Conservation (phyloP, 2,329 filamentous ascomycete genomes). For the Aspergillus oerlinghausenensis region DNA sequence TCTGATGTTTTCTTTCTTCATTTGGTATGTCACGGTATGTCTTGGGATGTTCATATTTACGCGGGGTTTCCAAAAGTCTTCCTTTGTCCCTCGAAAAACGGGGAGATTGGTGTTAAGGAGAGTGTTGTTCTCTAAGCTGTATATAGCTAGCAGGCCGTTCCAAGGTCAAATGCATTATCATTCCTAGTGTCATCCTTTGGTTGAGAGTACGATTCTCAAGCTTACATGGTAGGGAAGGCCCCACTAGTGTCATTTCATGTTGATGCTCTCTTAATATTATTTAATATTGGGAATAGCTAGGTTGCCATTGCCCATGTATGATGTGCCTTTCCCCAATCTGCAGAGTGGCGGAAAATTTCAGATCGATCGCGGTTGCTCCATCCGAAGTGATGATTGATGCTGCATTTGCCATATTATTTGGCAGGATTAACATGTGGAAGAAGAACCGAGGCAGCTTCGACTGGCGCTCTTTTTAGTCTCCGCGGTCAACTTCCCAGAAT, state of each 20-base stretch:
- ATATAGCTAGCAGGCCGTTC: slow-evolving; percentile 28
- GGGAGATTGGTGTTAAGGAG: slow-evolving; percentile 27
- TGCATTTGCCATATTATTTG: neutral
- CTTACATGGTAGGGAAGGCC: neutral
- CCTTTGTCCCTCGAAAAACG: slow-evolving; percentile 18
- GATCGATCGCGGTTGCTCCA: neutral
- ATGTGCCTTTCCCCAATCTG: neutral
- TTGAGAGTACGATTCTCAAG: neutral
- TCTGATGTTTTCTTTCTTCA: slow-evolving; percentile 23
- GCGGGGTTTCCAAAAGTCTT: slow-evolving; percentile 27
- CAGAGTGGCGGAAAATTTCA: neutral
- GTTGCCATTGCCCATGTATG: neutral
- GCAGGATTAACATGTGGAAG: slow-evolving; percentile 4
- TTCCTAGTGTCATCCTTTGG: neutral
- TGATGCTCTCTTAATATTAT: neutral
- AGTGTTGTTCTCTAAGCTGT: slow-evolving; percentile 23
- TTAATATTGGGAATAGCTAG: neutral
- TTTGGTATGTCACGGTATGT: slow-evolving; percentile 31
- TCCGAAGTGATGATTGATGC: neutral
- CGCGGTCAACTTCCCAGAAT: slow-evolving; percentile 8
- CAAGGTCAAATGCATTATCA: slow-evolving; percentile 16
- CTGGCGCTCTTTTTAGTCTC: neutral
- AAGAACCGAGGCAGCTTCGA: slow-evolving; percentile 5
- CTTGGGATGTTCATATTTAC: slow-evolving; percentile 24
- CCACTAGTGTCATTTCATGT: neutral